Evolutionary conservation across 176 grass and related monocot species (phyloP).

Genomic region (Avena atlantica): DNA sequence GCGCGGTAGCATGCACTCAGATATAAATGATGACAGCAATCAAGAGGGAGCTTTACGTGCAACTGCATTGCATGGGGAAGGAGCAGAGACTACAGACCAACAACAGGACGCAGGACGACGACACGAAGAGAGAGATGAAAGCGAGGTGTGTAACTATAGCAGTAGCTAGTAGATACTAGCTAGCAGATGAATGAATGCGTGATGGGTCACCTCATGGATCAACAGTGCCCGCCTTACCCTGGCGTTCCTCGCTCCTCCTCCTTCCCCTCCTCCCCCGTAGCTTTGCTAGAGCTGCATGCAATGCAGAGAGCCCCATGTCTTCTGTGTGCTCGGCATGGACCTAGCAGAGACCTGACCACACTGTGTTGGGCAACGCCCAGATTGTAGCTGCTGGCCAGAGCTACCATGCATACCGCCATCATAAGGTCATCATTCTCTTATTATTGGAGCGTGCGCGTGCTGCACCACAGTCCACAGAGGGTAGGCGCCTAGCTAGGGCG

Average conservation of each 20-base stretch:
- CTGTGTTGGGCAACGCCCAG: background rate
- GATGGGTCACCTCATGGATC: constrained; percentile 40
- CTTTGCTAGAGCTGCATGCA: background rate
- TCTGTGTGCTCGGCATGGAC: constrained; percentile 16
- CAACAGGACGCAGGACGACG: background rate
- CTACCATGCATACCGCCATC: constrained; percentile 20
- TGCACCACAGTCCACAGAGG: background rate
- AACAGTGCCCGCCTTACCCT: constrained; percentile 24
- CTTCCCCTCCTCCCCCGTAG: background rate
- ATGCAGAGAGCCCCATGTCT: background rate
- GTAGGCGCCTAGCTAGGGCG: no score
- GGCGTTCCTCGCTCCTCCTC: background rate
- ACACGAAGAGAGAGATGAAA: background rate
- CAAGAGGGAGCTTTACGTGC: background rate
- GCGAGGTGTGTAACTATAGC: background rate
- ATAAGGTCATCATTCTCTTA: constrained; percentile 43
- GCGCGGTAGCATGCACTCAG: constrained; percentile 5
- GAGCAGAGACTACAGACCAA: constrained; percentile 35
- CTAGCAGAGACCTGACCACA: background rate
- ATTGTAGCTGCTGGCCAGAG: constrained; percentile 10
- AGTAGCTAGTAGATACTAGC: no score
- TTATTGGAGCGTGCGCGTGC: constrained; percentile 20
- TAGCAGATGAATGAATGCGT: background rate
- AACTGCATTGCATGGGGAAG: constrained; percentile 42
- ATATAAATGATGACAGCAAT: constrained; percentile 49